Evolutionary conservation across 2,329 filamentous ascomycete species (phyloP).

Genomic region (Sclerotinia minor): DNA sequence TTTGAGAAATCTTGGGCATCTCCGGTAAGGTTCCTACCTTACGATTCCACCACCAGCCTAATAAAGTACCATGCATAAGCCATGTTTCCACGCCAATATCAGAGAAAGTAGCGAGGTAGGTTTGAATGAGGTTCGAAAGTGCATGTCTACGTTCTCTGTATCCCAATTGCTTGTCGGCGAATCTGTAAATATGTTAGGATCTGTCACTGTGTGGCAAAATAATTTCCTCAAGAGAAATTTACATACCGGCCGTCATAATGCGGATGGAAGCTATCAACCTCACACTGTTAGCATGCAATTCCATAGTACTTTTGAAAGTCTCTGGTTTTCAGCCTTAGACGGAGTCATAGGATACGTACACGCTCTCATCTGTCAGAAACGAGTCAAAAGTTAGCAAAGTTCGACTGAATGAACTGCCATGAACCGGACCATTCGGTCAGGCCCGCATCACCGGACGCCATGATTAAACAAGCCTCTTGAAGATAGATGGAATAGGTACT

Average conservation of each 20-base stretch:
- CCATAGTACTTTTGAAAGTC: neutral
- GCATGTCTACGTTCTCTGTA: constrained; percentile 49
- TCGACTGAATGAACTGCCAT: neutral
- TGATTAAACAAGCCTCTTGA: neutral
- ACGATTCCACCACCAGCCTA: constrained; percentile 87
- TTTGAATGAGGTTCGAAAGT: constrained; percentile 69
- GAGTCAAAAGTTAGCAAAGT: neutral
- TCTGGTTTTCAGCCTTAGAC: neutral
- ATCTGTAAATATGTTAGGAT: constrained; percentile 35
- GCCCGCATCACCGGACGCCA: neutral
- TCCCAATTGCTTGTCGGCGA: constrained; percentile 45
- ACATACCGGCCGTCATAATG: constrained; percentile 45
- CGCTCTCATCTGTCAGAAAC: constrained; percentile 37
- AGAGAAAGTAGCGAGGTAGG: constrained; percentile 69
- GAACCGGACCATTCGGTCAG: neutral
- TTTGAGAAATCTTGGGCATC: neutral
- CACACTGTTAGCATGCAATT: constrained; percentile 27
- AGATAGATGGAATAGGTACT: constrained; percentile 27
- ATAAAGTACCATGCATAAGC: constrained; percentile 77
- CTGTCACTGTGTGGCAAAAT: neutral
- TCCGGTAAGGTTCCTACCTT: constrained; percentile 33
- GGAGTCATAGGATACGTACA: constrained; percentile 33
- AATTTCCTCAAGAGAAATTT: neutral
- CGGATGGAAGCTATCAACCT: constrained; percentile 41
- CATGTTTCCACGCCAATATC: constrained; percentile 52